These are phyloP conservation scores for Isatis tinctoria DNA, from an alignment of 345 rosid genomes.

Conservation along the genomic window DNA sequence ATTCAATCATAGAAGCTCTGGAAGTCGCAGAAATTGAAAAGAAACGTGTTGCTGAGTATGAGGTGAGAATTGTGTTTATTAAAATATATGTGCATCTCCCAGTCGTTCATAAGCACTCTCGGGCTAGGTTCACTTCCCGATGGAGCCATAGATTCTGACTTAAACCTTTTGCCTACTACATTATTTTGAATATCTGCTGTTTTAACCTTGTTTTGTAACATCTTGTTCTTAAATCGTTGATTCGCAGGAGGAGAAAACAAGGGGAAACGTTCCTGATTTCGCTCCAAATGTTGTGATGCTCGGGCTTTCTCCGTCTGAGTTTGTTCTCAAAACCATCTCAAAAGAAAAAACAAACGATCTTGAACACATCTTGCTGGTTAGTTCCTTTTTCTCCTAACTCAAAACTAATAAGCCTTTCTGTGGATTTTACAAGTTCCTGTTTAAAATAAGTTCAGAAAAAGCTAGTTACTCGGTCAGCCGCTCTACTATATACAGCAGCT, in stretches of 20 bases:
- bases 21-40: slow-evolving; percentile 72
- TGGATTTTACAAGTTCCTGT: background rate
- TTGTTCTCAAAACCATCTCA: slow-evolving; percentile 68
- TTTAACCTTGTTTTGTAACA: background rate
- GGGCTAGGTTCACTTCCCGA: background rate
- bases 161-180: background rate
- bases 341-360: slow-evolving; percentile 75
- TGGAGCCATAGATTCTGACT: background rate
- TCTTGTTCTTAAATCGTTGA: background rate
- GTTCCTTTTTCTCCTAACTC: background rate
- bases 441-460: background rate
- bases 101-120: background rate
- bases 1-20: slow-evolving; percentile 71
- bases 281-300: slow-evolving; percentile 65
- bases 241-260: slow-evolving; percentile 68
- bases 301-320: slow-evolving; percentile 77
- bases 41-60: slow-evolving; percentile 58
- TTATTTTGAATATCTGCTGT: background rate
- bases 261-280: slow-evolving; percentile 49
- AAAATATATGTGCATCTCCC: background rate
- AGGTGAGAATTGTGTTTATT: slow-evolving; percentile 38
- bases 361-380: slow-evolving; percentile 89
- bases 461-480: background rate
- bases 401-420: background rate
- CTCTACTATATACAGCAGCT: background rate